A percentile compares a stretch with the other conserved stretches of the same genome.
These are phyloP conservation scores for Plenodomus tracheiphilus DNA, from an alignment of 2,329 filamentous ascomycete species.

Conservation along the genomic window DNA sequence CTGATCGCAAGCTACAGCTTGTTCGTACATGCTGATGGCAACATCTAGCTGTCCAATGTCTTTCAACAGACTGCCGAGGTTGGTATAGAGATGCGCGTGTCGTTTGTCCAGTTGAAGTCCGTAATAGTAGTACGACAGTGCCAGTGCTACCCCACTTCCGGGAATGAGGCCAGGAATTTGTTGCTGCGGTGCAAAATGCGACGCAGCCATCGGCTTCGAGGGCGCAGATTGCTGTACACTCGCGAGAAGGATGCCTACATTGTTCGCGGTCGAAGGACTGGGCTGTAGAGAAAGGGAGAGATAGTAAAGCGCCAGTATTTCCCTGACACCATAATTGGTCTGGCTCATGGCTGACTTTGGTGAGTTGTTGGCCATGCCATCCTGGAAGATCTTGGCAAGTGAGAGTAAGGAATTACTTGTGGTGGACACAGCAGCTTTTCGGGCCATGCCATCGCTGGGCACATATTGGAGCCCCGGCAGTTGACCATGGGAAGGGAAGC, in stretches of 20 bases:
- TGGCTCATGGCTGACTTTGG: slow-evolving; percentile 57
- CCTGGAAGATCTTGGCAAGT: slow-evolving; percentile 95
- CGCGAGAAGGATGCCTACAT: slow-evolving; percentile 95
- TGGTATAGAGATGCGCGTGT: slow-evolving; percentile 96
- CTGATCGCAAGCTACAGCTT: slow-evolving; percentile 88
- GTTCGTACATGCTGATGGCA: slow-evolving; percentile 96
- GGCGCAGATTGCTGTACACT: slow-evolving; percentile 76
- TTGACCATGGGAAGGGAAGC: slow-evolving; percentile 75
- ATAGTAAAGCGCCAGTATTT: slow-evolving; percentile 94
- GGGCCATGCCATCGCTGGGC: slow-evolving; percentile 66
- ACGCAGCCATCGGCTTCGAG: slow-evolving; percentile 48
- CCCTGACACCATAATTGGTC: slow-evolving; percentile 76
- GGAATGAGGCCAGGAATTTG: slow-evolving; percentile 76
- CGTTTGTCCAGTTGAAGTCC: slow-evolving; percentile 82
- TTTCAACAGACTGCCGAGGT: slow-evolving; percentile 91
- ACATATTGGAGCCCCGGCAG: slow-evolving; percentile 79
- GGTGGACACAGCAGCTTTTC: slow-evolving; percentile 82
- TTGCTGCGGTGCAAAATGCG: slow-evolving; percentile 39
- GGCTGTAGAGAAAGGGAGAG: slow-evolving; percentile 91
- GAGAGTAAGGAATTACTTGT: slow-evolving; percentile 95
- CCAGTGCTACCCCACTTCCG: slow-evolving; percentile 84
- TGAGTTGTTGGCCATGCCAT: slow-evolving; percentile 80
- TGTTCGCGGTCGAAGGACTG: slow-evolving; percentile 96
- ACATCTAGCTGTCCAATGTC: slow-evolving; percentile 91
- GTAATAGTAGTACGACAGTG: slow-evolving; percentile 93